phyloP scores from a whole-genome alignment of 139 green algal genomes.

The Chlorella sp. region DNA sequence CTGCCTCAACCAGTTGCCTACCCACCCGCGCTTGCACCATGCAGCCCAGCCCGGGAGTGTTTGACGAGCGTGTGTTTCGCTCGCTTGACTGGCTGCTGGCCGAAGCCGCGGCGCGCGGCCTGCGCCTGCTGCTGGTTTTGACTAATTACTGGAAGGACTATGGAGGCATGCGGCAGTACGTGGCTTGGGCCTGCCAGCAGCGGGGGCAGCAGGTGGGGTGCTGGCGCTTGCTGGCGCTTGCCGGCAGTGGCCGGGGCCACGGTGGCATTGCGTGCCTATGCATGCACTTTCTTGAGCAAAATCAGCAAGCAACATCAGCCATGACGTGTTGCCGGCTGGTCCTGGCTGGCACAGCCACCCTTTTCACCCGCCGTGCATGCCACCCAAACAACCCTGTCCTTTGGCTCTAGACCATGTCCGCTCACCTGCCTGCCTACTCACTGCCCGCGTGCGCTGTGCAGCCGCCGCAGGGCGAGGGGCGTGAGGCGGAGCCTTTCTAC shows the following conservation, averaged over 20 bases:
- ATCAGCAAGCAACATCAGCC: too few species aligned
- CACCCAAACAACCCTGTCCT: background rate
- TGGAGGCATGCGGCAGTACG: conserved; percentile 84
- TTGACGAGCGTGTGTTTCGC: conserved; percentile 51
- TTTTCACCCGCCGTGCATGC: background rate
- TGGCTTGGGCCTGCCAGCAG: conserved; percentile 57
- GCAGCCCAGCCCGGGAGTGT: conserved; percentile 37
- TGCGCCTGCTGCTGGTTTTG: conserved; percentile 70
- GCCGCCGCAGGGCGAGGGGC: background rate
- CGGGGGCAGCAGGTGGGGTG: conserved; percentile 39
- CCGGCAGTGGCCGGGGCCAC: too few species aligned
- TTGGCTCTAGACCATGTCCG: too few species aligned
- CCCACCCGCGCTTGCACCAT: background rate
- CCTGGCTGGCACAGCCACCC: too few species aligned
- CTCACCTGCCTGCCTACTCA: background rate
- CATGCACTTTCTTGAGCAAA: too few species aligned
- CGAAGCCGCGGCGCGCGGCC: conserved; percentile 46
- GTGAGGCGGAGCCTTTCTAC: conserved; percentile 57
- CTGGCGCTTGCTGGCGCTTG: background rate
- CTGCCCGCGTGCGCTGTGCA: background rate
- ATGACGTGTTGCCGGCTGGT: too few species aligned
- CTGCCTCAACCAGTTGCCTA: too few species aligned
- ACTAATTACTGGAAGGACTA: conserved; percentile 83
- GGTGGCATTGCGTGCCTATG: too few species aligned
- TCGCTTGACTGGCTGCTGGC: conserved; percentile 74